Evolutionary conservation across 768 basidiomycete species (phyloP), one percentile per base, ranked within the genome.

Genomic region (Rhodotorula diobovata): DNA sequence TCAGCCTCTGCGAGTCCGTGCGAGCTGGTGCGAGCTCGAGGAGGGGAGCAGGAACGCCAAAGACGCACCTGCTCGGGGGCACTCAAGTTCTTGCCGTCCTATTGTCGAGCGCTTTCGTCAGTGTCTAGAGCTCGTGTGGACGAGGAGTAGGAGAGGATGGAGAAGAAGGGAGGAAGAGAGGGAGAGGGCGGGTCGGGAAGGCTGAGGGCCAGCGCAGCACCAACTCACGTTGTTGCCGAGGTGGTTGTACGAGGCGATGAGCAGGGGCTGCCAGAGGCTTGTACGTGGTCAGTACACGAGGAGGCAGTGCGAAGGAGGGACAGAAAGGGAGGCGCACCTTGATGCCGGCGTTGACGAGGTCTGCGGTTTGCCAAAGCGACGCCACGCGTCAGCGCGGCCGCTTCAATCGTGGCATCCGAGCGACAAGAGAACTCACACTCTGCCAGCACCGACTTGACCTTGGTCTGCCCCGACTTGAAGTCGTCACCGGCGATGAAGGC

Each of bases 401-500:
- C n/a, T n/a, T n/a, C n/a, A n/a, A n/a, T n/a, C n/a, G n/a, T n/a
- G n/a, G n/a, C n/a, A n/a, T n/a, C n/a, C n/a, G n/a, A n/a, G n/a
- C n/a, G 20, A 4, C 10, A 21, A 46, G 45, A 4, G 15, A 16
- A 46, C 45, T 15, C 45, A 46, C 45, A 98, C 84, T 99, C 95
- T 64, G 93, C 93, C 64, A 98, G 85, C 65, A 97, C 95, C 39
- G 88, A 90, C 85, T 99, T 97, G 83, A 97, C 88, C 83, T 93
- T 93, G 54, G 78, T 76, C 85, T 97, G 94, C 15, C 95, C 94
- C 14, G 91, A 92, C 85, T 98, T 97, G 82, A 97, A 88, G 80
- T 98, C 95, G 79, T 97, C 95, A 46, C 95, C 94, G 57, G 91
- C 95, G 77, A 99, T 96, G 85, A 97, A 98, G 14, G 91, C 88